A percentile compares a stretch with the other conserved stretches of the same genome.
These are phyloP conservation scores for Beauveria caledonica DNA, from an alignment of 2,329 filamentous ascomycete species.

Conservation along the genomic window DNA sequence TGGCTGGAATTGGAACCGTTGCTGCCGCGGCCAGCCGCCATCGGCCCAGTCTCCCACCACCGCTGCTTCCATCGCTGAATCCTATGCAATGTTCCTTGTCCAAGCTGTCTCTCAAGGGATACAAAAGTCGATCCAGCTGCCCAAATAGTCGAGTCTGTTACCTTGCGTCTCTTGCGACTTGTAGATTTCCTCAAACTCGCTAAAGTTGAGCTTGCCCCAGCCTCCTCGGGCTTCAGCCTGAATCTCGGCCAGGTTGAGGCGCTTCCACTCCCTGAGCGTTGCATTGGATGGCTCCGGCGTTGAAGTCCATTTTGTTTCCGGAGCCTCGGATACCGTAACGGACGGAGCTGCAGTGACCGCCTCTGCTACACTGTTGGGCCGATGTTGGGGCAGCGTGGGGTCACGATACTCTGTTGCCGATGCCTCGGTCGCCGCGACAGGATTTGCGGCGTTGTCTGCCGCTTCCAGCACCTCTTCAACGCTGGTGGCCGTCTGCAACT, in stretches of 20 bases:
- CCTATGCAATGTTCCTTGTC: neutral
- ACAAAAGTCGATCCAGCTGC: slow-evolving; percentile 83
- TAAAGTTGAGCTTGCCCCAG: slow-evolving; percentile 66
- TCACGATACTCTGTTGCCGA: slow-evolving; percentile 34
- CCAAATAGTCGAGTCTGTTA: slow-evolving; percentile 68
- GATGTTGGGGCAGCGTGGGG: slow-evolving; percentile 61
- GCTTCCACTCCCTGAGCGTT: slow-evolving; percentile 41
- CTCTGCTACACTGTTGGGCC: slow-evolving; percentile 41
- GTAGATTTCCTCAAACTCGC: slow-evolving; percentile 73
- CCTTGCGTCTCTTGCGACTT: slow-evolving; percentile 54
- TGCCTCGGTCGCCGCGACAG: slow-evolving; percentile 12
- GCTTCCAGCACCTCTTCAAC: slow-evolving; percentile 16
- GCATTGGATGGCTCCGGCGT: slow-evolving; percentile 16
- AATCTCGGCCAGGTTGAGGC: slow-evolving; percentile 56
- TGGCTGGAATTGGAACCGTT: too few species aligned
- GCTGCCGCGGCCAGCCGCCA: too few species aligned
- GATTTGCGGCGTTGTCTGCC: slow-evolving; percentile 13
- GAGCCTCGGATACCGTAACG: neutral
- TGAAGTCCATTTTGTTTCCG: slow-evolving; percentile 9
- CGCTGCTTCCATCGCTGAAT: neutral
- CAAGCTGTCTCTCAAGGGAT: slow-evolving; percentile 41
- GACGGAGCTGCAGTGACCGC: neutral
- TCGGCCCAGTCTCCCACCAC: neutral
- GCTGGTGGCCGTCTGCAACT: slow-evolving; percentile 22
- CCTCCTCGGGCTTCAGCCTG: slow-evolving; percentile 67